Evolutionary conservation across 805 yeast genomes (phyloP), one percentile per base, ranked within the genome.

Genomic region (Torulaspora maleeae): DNA sequence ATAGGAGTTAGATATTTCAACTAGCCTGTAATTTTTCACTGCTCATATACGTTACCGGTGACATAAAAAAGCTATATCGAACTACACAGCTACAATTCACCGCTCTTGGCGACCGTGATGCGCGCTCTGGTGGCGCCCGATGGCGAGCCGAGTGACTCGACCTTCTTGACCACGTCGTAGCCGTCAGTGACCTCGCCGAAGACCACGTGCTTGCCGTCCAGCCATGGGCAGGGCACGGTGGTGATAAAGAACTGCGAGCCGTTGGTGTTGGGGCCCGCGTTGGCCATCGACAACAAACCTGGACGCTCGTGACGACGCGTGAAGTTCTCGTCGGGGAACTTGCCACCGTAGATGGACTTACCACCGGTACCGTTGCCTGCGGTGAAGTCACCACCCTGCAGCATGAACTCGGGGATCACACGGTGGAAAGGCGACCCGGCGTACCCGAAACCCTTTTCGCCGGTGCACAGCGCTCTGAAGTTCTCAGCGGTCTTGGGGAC

Each of bases 231-330:
- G 56, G 83, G 76, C 44, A 86, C 90, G 47, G 96, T 88, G 69
- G 96, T 88, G 74, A 88, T 84, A 79, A 91, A 90, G 74, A 90
- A 90, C 75, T 90, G 98, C 45, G 96, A 89, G 47, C 97, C 97
- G 75, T 91, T 91, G 74, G 97, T 87, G 82, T 88, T 86, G 71
- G 95, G 95, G 60, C 97, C 97, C 54, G 97, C 95, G 69, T 91
- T 91, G 69, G 97, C 97, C 97, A 91, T 91, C 52, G 96, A 86
- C 67, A 87, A 70, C 71, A 84, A 73, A 78, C 89, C 77, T 76
- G 95, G 81, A 70, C 80, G 75, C 74, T 75, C 73, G 80, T 91
- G 97, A 64, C 70, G 82, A 73, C 74, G 73, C 64, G 61, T 54
- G 65, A 85, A 85, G 78, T 83, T 84, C 68, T 85, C 95, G 63